Percentiles rank a stretch among this genome's conserved stretches.
These are phyloP conservation scores for Cupressus sempervirens DNA, from an alignment of 75 land plant genomes.

Conservation along the genomic window DNA sequence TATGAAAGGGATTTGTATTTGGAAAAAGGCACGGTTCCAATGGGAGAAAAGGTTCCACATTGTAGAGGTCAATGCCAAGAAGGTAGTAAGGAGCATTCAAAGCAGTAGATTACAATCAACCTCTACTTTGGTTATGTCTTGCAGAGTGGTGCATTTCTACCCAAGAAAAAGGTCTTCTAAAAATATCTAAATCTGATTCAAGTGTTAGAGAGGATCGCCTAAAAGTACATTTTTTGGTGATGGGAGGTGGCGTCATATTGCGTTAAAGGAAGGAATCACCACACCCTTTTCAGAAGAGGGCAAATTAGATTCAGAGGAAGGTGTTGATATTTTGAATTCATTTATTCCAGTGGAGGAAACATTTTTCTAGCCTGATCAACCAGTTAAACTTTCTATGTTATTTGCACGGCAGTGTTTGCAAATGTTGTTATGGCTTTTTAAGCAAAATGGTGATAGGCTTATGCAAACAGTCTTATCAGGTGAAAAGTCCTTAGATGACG, in stretches of 20 bases:
- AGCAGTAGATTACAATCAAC: conserved; percentile 59
- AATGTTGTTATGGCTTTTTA: conserved; percentile 61
- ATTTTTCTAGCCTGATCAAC: conserved; percentile 24
- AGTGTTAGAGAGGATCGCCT: conserved; percentile 30
- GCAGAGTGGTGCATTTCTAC: conserved; percentile 93
- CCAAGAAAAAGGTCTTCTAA: conserved; percentile 69
- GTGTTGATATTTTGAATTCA: conserved; percentile 12
- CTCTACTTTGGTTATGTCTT: conserved; percentile 82
- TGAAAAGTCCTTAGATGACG: conserved; percentile 26
- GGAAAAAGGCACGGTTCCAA: too few relatives aligned
- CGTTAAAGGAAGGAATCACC: conserved; percentile 33
- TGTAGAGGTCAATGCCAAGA: too few relatives aligned
- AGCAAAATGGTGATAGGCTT: conserved; percentile 20
- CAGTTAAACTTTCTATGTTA: conserved; percentile 51
- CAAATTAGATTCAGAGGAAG: conserved; percentile 10
- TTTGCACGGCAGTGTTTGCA: conserved; percentile 74
- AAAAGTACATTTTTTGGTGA: conserved; percentile 55
- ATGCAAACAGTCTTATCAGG: conserved; percentile 12
- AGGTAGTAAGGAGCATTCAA: too few relatives aligned
- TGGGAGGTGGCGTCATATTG: conserved; percentile 80
- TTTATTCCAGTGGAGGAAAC: conserved; percentile 21
- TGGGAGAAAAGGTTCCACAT: too few relatives aligned
- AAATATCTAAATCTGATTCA: not conserved
- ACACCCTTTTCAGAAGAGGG: conserved; percentile 14
- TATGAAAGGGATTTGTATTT: too few relatives aligned